Percentiles rank a stretch among this genome's conserved stretches.
phyloP scores from a whole-genome alignment of 345 rosid genomes.

The Excoecaria cochinchinensis region DNA sequence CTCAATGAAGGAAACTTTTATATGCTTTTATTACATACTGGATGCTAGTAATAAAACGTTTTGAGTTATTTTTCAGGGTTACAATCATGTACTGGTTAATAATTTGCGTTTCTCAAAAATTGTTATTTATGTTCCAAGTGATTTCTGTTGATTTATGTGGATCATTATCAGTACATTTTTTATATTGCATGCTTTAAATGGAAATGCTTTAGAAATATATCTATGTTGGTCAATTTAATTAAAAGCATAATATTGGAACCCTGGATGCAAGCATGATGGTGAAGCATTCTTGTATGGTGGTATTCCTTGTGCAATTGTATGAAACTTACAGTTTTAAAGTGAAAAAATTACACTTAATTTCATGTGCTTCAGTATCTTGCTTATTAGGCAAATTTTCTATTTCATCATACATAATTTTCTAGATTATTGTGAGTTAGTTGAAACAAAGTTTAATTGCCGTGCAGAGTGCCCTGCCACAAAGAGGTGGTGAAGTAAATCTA shows the following conservation, averaged over 20 bases:
- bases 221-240: neutral
- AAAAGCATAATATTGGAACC: neutral
- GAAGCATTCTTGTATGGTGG: neutral
- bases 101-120: neutral
- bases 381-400: neutral
- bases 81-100: neutral
- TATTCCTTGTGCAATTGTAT: neutral
- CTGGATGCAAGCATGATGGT: neutral
- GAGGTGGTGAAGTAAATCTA: conserved; percentile 93
- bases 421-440: conserved; percentile 1
- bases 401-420: neutral
- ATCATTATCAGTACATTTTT: neutral
- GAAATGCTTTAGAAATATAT: neutral
- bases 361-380: neutral
- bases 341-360: neutral
- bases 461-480: conserved; percentile 88
- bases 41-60: neutral
- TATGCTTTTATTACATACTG: neutral
- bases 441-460: conserved; percentile 17
- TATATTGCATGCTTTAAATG: neutral
- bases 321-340: neutral
- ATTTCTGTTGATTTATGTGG: neutral
- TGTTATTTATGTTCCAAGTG: neutral
- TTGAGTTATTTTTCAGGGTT: neutral
- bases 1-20: neutral